Evolutionary conservation across 106 monocot genomes (phyloP).

Genomic region (Dendrobium nobile): DNA sequence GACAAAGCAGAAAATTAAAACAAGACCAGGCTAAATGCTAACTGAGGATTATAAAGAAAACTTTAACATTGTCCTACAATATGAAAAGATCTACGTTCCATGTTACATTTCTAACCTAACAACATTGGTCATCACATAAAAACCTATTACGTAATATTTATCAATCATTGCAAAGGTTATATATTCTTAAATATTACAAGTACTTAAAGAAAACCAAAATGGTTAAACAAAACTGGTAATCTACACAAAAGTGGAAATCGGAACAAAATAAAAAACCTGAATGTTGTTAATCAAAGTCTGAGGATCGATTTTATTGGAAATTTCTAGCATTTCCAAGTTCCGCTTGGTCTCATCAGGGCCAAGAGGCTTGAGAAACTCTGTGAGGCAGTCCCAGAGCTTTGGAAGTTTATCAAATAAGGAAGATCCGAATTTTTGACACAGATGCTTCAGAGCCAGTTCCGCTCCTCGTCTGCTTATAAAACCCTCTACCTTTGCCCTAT

Average conservation of each 20-base stretch:
- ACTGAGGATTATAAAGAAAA: not conserved
- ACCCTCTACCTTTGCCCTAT: constrained; percentile 76
- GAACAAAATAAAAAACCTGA: constrained; percentile 43
- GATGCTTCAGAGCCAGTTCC: constrained; percentile 71
- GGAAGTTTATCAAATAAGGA: constrained; percentile 85
- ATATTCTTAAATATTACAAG: not conserved
- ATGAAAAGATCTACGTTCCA: not conserved
- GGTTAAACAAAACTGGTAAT: not conserved
- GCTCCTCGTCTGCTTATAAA: constrained; percentile 90
- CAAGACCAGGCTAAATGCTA: not conserved
- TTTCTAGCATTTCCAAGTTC: constrained; percentile 29
- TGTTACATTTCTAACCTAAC: not conserved
- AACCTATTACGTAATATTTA: not conserved
- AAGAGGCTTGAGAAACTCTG: constrained; percentile 62
- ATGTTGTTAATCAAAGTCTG: constrained; percentile 86
- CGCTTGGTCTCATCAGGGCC: constrained; percentile 21
- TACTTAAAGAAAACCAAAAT: not conserved
- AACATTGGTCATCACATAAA: not conserved
- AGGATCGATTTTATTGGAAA: constrained; percentile 40
- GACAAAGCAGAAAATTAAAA: not conserved
- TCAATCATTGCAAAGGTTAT: not conserved
- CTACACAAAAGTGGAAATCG: not conserved
- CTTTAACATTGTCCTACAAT: not conserved
- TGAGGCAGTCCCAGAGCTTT: constrained; percentile 91
- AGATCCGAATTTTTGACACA: constrained; percentile 72